phyloP scores from a whole-genome alignment of 805 yeast genomes.

The Starmerella ratchasimensis region DNA sequence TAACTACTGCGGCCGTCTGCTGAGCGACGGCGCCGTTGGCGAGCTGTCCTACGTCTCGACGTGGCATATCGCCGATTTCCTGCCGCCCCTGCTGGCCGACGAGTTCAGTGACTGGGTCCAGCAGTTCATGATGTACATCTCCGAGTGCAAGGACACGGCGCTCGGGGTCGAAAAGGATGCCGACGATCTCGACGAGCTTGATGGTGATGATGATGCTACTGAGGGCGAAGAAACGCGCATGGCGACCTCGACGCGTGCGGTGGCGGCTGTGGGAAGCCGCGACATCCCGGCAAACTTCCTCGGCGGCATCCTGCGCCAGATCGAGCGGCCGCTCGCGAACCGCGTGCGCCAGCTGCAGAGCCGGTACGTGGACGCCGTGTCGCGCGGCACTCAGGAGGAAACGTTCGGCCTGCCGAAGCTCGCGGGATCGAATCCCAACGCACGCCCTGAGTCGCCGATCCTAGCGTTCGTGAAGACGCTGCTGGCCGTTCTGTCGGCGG shows the following conservation, averaged over 20 bases:
- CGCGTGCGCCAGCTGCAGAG: constrained; percentile 52
- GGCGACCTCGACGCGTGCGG: neutral
- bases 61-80: constrained; percentile 68
- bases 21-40: constrained; percentile 10
- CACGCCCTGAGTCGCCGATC: constrained; percentile 49
- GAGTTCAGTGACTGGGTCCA: constrained; percentile 84
- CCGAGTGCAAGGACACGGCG: constrained; percentile 29
- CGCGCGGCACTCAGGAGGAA: constrained; percentile 46
- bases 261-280: neutral
- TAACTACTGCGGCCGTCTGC: constrained; percentile 60
- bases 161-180: neutral
- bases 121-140: constrained; percentile 57
- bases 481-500: constrained; percentile 57
- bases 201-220: no score
- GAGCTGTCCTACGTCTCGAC: constrained; percentile 34
- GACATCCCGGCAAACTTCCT: constrained; percentile 19
- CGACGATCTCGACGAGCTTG: no score
- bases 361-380: constrained; percentile 55
- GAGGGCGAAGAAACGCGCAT: no score
- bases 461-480: constrained; percentile 66
- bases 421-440: constrained; percentile 49
- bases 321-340: constrained; percentile 50
- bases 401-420: constrained; percentile 63
- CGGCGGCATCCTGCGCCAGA: constrained; percentile 29
- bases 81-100: constrained; percentile 60